phyloP scores from a whole-genome alignment of 305 asterid species.

The Euphrasia arctica region DNA sequence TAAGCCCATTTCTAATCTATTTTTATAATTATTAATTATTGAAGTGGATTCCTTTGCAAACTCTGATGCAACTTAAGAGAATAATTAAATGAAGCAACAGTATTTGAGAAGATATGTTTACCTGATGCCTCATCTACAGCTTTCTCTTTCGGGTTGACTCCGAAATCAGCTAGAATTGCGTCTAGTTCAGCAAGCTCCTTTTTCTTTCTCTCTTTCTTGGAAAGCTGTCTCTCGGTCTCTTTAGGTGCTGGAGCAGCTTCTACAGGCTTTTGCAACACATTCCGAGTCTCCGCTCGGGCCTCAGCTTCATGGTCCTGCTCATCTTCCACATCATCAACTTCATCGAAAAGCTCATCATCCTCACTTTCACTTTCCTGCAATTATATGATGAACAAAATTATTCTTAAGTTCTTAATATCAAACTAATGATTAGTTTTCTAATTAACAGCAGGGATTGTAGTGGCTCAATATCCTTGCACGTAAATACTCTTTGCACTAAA shows the following conservation, averaged over 20 bases:
- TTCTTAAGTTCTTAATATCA: neutral
- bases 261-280: constrained; percentile 34
- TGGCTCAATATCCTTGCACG: neutral
- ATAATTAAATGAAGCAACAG: neutral
- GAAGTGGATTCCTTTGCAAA: neutral
- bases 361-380: constrained; percentile 73
- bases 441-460: neutral
- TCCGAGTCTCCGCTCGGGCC: constrained; percentile 47
- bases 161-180: constrained; percentile 87
- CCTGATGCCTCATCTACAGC: constrained; percentile 55
- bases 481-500: constrained; percentile 13
- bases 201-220: constrained; percentile 90
- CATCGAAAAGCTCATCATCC: constrained; percentile 69
- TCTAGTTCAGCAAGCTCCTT: constrained; percentile 97
- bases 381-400: constrained; percentile 26
- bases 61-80: constrained; percentile 3
- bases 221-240: constrained; percentile 85
- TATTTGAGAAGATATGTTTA: constrained; percentile 26
- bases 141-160: constrained; percentile 55
- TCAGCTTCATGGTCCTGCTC: constrained; percentile 60
- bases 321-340: constrained; percentile 58
- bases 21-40: neutral
- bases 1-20: neutral
- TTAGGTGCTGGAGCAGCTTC: constrained; percentile 55
- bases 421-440: constrained; percentile 7